These are phyloP conservation scores for Aspergillus jensenii DNA, from an alignment of 2,329 filamentous ascomycete species.

Conservation along the genomic window DNA sequence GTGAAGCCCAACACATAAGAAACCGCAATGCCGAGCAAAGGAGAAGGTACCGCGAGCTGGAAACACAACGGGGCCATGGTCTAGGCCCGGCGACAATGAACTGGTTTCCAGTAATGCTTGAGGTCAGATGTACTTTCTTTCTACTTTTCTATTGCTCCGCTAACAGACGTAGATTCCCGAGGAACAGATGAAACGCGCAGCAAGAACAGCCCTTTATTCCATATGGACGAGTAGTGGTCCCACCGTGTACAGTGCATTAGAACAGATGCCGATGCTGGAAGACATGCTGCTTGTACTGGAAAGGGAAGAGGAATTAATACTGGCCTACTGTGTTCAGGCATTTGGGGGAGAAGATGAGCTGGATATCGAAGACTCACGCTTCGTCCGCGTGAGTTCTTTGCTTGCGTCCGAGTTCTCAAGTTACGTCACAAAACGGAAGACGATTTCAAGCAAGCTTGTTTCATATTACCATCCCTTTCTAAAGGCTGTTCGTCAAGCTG, in stretches of 20 bases:
- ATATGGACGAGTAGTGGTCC: background rate
- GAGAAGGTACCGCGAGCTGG: background rate
- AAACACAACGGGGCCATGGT: background rate
- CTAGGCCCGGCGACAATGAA: background rate
- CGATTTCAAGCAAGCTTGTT: background rate
- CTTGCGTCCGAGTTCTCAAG: background rate
- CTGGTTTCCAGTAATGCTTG: background rate
- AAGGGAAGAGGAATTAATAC: background rate
- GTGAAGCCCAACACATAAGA: background rate
- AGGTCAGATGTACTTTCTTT: background rate
- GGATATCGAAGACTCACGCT: background rate
- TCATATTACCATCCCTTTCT: background rate
- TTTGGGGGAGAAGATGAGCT: background rate
- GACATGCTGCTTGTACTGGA: background rate
- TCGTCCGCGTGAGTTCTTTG: background rate
- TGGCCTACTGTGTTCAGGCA: background rate
- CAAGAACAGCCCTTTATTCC: background rate
- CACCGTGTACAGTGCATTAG: background rate
- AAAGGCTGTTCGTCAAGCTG: background rate
- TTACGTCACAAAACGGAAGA: background rate
- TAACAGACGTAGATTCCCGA: background rate
- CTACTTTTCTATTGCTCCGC: background rate
- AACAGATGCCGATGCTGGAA: background rate
- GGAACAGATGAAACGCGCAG: background rate
- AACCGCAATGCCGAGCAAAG: background rate